Conservation (phyloP, 306 rosid genomes). For the Fragaria iinumae region DNA sequence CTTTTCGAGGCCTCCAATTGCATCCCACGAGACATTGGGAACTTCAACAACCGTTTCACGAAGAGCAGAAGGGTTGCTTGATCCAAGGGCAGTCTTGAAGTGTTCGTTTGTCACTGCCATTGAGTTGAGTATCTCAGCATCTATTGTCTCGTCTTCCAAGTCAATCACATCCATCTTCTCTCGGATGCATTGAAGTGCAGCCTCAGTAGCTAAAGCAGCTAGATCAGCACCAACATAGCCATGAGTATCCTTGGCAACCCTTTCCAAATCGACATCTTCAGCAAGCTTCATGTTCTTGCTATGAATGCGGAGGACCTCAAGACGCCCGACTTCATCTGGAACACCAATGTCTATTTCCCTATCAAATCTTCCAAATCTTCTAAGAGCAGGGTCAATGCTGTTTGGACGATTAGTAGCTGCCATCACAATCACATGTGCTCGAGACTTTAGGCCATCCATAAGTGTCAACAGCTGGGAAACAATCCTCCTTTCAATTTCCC, state of each 20-base stretch:
- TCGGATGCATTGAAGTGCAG: slow-evolving; percentile 28
- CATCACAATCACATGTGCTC: slow-evolving; percentile 28
- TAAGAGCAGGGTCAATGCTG: slow-evolving; percentile 23
- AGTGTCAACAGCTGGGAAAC: slow-evolving; percentile 25
- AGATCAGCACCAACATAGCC: slow-evolving; percentile 32
- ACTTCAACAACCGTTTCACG: slow-evolving; percentile 31
- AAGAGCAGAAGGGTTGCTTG: slow-evolving; percentile 12
- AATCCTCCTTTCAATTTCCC: slow-evolving; percentile 24
- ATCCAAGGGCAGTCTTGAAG: slow-evolving; percentile 14
- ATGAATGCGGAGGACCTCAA: slow-evolving; percentile 22
- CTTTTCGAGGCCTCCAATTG: slow-evolving; percentile 35
- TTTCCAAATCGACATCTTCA: slow-evolving; percentile 26
- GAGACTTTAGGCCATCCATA: slow-evolving; percentile 29
- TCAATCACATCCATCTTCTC: slow-evolving; percentile 16
- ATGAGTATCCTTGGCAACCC: slow-evolving; percentile 20
- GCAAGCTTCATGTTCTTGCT: slow-evolving; percentile 24
- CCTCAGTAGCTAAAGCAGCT: slow-evolving; percentile 28
- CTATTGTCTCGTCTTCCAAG: slow-evolving; percentile 23
- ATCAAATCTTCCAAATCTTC: slow-evolving; percentile 29
- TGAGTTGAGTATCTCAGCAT: slow-evolving; percentile 24
- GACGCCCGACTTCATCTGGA: slow-evolving; percentile 26
- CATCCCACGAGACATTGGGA: slow-evolving; percentile 34
- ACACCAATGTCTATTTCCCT: slow-evolving; percentile 29
- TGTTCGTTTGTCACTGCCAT: slow-evolving; percentile 26
- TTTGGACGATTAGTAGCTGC: slow-evolving; percentile 23